Base-by-base conservation (phyloP, 2,329 filamentous ascomycete species). In the Incumbomyces delicatus region DNA sequence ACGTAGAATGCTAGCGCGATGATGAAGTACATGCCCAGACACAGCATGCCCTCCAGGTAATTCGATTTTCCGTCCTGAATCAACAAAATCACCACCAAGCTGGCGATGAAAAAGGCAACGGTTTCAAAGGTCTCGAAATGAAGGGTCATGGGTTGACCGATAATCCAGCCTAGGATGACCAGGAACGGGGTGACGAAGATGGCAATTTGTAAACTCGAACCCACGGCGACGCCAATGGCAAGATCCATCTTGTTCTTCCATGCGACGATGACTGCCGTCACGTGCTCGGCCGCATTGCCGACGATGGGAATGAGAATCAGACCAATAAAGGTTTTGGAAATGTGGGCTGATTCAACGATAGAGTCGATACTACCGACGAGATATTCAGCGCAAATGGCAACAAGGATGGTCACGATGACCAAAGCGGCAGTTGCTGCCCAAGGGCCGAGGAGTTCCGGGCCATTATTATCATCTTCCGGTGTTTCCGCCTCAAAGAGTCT, bases 31-130 rank as follows among this genome's bases (percentile, higher is more conserved):
- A 74, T 69, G 60, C 73, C 73, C 51, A 76, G 55, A 47, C 80
- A 75, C 78, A 90, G 84, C 40, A 83, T 83, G 37, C 85, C 85
- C 63, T 90, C 85, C 17, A 90, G 76, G 57, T 90, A 90, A 64
- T 90, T 92, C 12, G 81, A 86, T 64, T 85, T 86, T 58, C 86
- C 86, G 59, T 90, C 86, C 60, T 86, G 81, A 36, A 89, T 82
- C 2, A 84, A 64, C 80, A 88, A 47, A 7, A 67, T 85, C 30
- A 87, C 83, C 29, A 88, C 82, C 35, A 88, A 66, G 2, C 85
- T 82, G 8, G 81, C 84, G 44, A 88, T 72, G 47, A 83, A 85
- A 63, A 88, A 88, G 1, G 83, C 78, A 34, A 88, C 80, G 0
- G 84, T 87, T 68, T 87, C 81, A 58, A 88, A 85, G 2, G 76